A percentile compares a stretch with the other conserved stretches of the same genome.
phyloP scores from a whole-genome alignment of 225 moss, liverwort and hornwort species.

The Pleurozium schreberi region DNA sequence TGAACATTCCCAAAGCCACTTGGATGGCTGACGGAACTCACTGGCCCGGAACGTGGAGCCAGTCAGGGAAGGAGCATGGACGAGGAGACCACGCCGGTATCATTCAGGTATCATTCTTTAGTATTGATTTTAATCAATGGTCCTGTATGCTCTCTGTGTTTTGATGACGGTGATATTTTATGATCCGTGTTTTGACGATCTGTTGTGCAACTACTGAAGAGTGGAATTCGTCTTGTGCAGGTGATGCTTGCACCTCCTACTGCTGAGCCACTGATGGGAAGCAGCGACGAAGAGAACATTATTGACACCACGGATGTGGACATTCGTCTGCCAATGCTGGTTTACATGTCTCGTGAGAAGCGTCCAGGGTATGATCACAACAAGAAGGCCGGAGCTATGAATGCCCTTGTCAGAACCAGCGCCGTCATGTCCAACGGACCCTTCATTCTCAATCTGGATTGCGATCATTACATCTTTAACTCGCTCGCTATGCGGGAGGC shows the following conservation, averaged over 20 bases:
- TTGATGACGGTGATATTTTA: too few relatives aligned
- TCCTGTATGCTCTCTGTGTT: not conserved
- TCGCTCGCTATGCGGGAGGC: constrained; percentile 64
- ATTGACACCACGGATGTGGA: constrained; percentile 64
- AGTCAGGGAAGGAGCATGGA: constrained; percentile 60
- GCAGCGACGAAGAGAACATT: constrained; percentile 61
- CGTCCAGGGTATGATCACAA: constrained; percentile 96
- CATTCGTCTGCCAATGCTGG: constrained; percentile 86
- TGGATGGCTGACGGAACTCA: constrained; percentile 87
- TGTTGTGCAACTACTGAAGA: not conserved
- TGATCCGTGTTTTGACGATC: not conserved
- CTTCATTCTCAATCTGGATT: constrained; percentile 93
- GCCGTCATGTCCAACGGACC: constrained; percentile 93
- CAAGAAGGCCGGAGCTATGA: constrained; percentile 99
- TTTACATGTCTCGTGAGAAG: constrained; percentile 92
- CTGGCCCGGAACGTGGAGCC: constrained; percentile 70
- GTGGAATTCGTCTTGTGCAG: not conserved
- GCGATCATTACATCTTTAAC: constrained; percentile 80
- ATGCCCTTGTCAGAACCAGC: constrained; percentile 84
- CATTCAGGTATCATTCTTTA: constrained; percentile 32
- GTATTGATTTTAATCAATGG: not conserved
- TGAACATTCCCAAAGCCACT: constrained; percentile 62
- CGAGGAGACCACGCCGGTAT: constrained; percentile 77
- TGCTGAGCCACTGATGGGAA: constrained; percentile 56
- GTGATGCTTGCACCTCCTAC: constrained; percentile 76